A percentile compares a stretch with the other conserved stretches of the same genome.
These are phyloP conservation scores for Penicillium sp. DNA, from an alignment of 2,329 filamentous ascomycete species.

Conservation along the genomic window DNA sequence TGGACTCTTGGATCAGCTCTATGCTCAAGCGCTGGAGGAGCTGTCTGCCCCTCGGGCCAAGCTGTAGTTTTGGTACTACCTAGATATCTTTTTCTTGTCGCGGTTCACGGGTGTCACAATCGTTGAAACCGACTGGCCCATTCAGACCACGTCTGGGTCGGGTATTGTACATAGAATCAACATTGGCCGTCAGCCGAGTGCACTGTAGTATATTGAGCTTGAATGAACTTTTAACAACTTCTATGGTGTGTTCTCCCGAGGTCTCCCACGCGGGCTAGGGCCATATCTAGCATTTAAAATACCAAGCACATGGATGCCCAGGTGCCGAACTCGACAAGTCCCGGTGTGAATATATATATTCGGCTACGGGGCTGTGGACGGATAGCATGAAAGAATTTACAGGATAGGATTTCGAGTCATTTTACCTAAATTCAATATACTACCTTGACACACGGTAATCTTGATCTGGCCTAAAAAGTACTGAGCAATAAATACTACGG, in stretches of 20 bases:
- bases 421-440: too few relatives aligned
- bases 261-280: too few relatives aligned
- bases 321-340: too few relatives aligned
- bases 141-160: not conserved
- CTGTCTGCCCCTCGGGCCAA: constrained; percentile 42
- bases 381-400: too few relatives aligned
- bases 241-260: not conserved
- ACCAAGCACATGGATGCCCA: too few relatives aligned
- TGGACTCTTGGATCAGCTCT: constrained; percentile 59
- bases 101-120: not conserved
- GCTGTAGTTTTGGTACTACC: constrained; percentile 27
- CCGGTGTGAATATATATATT: too few relatives aligned
- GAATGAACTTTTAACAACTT: not conserved
- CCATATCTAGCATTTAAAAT: too few relatives aligned
- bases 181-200: not conserved
- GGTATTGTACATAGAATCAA: not conserved
- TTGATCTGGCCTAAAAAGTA: too few relatives aligned
- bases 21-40: constrained; percentile 54
- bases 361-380: too few relatives aligned
- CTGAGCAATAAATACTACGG: not conserved
- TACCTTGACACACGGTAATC: too few relatives aligned
- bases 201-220: constrained; percentile 11
- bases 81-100: not conserved
- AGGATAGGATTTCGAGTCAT: too few relatives aligned
- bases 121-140: not conserved